Conservation (phyloP, 2,329 filamentous ascomycete genomes). For the Colletotrichum orchidophilum region DNA sequence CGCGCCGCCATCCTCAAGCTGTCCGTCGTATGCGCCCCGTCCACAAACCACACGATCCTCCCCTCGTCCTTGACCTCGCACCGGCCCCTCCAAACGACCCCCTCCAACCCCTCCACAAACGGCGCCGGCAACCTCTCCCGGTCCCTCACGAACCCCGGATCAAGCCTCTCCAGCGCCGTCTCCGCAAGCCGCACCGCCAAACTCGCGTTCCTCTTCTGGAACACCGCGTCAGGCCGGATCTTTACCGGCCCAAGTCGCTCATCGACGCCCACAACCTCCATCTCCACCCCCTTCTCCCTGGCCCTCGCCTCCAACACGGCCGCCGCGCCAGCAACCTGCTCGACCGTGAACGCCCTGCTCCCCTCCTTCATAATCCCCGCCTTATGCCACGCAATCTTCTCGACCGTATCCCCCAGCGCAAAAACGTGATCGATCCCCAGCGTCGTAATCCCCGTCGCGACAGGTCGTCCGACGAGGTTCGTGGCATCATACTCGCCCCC, state of each 20-base stretch:
- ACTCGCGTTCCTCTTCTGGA: slow-evolving; percentile 68
- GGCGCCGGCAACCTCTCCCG: slow-evolving; percentile 52
- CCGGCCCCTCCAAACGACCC: slow-evolving; percentile 76
- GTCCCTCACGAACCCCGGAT: slow-evolving; percentile 7
- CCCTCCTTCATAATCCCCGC: slow-evolving; percentile 83
- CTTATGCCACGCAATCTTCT: slow-evolving; percentile 91
- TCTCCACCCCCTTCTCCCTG: slow-evolving; percentile 55
- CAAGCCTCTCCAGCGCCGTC: slow-evolving; percentile 56
- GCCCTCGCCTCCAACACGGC: slow-evolving; percentile 69
- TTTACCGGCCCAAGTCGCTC: slow-evolving; percentile 54
- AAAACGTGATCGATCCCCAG: slow-evolving; percentile 86
- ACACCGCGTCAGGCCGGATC: slow-evolving; percentile 59
- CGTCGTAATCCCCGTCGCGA: slow-evolving; percentile 77
- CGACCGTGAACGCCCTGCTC: slow-evolving; percentile 48
- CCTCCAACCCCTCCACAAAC: slow-evolving; percentile 72
- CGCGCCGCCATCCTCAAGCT: slow-evolving; percentile 79
- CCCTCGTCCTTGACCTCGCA: slow-evolving; percentile 72
- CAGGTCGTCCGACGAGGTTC: slow-evolving; percentile 71
- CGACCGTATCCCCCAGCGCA: slow-evolving; percentile 81
- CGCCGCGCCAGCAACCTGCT: slow-evolving; percentile 46
- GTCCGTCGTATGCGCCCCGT: slow-evolving; percentile 88
- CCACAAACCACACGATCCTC: slow-evolving; percentile 77
- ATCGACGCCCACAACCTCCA: slow-evolving; percentile 18
- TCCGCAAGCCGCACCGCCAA: slow-evolving; percentile 63
- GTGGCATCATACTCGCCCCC: slow-evolving; percentile 94